Base-by-base conservation (phyloP, 2,329 filamentous ascomycete genomes). In the Ophiostoma ips region DNA sequence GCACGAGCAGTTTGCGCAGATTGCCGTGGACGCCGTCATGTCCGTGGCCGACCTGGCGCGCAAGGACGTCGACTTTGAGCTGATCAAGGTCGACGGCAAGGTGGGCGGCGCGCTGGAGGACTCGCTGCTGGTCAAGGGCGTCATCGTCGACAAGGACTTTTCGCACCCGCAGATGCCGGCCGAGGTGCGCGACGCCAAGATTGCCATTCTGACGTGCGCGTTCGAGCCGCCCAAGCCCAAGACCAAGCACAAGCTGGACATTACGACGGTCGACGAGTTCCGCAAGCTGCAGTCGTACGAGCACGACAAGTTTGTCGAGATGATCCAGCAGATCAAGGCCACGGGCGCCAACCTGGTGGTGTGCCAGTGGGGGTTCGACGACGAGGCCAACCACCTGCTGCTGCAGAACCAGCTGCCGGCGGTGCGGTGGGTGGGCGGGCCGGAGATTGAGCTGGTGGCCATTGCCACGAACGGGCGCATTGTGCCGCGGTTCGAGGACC, bases 201-300 rank as follows among this genome's bases (percentile, higher is more conserved):
- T 98, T 62, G 92, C 92, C 59, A 98, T 98, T 61, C 72, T 98
- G 53, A 98, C 92, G 48, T 98, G 92, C 66, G 88, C 92, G 4
- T 98, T 98, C 64, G 92, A 98, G 72, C 92, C 92, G 31, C 92
- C 92, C 47, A 98, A 98, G 77, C 92, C 92, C 58, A 98, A 98
- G 79, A 98, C 92, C 45, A 98, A 98, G 79, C 92, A 98, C 71
- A 94, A 95, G 75, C 79, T 98, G 55, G 92, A 98, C 63, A 98
- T 98, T 63, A 92, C 88, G 51, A 86, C 82, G 38, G 90, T 98
- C 8, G 90, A 96, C 59, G 92, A 98, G 71, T 98, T 95, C 76
- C 95, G 94, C 75, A 92, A 94, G 70, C 72, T 98, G 57, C 92
- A 98, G 64, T 86, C 76, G 59, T 98, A 98, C 71, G 92, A 98